Base-by-base conservation (phyloP, 306 rosid species). In the Begonia masoniana region DNA sequence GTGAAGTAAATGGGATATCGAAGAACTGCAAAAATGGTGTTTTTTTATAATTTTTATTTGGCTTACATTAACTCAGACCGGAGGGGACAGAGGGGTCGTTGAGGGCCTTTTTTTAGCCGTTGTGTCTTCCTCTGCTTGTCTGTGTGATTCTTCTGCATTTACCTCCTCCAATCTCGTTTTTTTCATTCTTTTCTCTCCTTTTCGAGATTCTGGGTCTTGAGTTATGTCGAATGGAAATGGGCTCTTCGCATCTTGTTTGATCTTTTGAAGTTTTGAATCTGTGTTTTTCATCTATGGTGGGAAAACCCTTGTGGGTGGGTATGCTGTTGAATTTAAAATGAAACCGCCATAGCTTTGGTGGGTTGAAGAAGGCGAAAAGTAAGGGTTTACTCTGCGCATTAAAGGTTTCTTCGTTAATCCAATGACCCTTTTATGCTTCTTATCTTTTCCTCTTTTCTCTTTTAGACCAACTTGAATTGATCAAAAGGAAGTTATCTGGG, bases 351-450 rank as follows among this genome's bases (percentile, higher is more conserved):
- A 56, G 47, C 62, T 24, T 48, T 47, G 57, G 73, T 50, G 59
- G 62, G 53, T 59, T 69, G 64, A 51, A 47, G 43, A 41, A 67
- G 50, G 62, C 68, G 47, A 59, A 76, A 72, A 72, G 78, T 67
- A 47, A 62, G 61, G 50, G 55, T 43, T 55, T 51, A 47, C 49
- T 68, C 62, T 74, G 64, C 69, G 41, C 60, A 66, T 72, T 72
- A 65, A 68, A 68, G 73, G 75, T 65, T 15, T 15, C 67, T 72
- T 55, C 68, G 39, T 48, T 49, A 51, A 39, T 55, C 52, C 49
- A 41, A 52, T 43, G 47, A 43, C 52, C 63, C 56, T 67, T 72
- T 53, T 56, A 57, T 47, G 57, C 47, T 62, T 55, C 15, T 21
- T 13, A 58, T 35, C 57, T 60, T 62, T 61, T 24, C 23, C 57